Conservation (phyloP, 1,284 basidiomycete genomes). For the Anthracocystis walkeri region DNA sequence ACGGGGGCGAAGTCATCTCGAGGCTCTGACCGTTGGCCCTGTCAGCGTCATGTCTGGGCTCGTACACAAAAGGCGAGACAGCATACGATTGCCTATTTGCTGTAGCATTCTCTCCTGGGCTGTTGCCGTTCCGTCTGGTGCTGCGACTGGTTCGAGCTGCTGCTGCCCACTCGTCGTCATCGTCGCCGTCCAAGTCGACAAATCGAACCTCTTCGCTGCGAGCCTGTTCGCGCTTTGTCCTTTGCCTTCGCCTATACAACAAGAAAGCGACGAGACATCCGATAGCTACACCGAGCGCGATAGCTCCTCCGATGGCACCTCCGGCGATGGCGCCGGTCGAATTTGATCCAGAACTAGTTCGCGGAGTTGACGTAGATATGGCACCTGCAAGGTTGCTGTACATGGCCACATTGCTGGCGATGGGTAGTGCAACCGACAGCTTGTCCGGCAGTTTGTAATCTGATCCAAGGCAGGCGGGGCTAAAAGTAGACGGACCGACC, state of each 20-base stretch:
- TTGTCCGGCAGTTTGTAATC: constrained; percentile 21
- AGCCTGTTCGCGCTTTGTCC: constrained; percentile 40
- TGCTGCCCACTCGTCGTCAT: constrained; percentile 31
- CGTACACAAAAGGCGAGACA: constrained; percentile 55
- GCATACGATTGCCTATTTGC: constrained; percentile 23
- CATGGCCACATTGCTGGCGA: constrained; percentile 28
- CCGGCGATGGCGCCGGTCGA: constrained; percentile 54
- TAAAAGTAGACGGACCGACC: constrained; percentile 21
- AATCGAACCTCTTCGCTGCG: constrained; percentile 55
- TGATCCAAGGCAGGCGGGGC: constrained; percentile 24
- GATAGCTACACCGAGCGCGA: constrained; percentile 49
- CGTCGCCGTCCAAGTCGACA: constrained; percentile 58
- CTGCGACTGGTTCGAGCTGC: constrained; percentile 10
- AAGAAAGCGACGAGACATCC: constrained; percentile 47
- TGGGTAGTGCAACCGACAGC: constrained; percentile 29
- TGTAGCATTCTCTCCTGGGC: constrained; percentile 7
- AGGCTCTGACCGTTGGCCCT: constrained; percentile 25
- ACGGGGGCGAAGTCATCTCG: constrained; percentile 35
- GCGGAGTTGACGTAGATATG: constrained; percentile 17
- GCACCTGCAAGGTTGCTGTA: constrained; percentile 51
- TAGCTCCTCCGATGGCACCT: constrained; percentile 57
- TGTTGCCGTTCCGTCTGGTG: constrained; percentile 9
- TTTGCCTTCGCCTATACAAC: constrained; percentile 50
- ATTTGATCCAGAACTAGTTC: not conserved
- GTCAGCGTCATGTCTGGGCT: constrained; percentile 19